Base-by-base conservation (phyloP, 192 early-diverging fungal genomes). In the Geranomyces variabilis region DNA sequence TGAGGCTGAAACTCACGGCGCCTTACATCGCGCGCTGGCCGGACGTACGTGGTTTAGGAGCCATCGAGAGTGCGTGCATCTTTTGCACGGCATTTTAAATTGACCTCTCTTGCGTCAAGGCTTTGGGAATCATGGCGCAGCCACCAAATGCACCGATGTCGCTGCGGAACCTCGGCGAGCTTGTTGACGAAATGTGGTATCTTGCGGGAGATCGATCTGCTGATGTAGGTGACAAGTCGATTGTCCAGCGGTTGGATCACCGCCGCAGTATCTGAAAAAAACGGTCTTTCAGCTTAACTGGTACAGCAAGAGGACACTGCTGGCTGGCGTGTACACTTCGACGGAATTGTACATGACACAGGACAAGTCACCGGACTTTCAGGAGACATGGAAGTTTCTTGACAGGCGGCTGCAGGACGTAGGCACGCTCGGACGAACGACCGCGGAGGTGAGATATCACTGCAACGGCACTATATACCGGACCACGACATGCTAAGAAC, bases 281-380 rank as follows among this genome's bases (percentile, higher is more conserved):
- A 36, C 26, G 29, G 15, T 43, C 53, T 30, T 57, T n/a, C 73
- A 93, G 90, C 86, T 92, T 84, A 91, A 94, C 79, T 98, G 92
- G 92, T 96, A 98, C 75, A 87, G 87, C 51, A 92, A 92, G 67
- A 85, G 96, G 21, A 87, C 87, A 43, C 80, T 87, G 14, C 82
- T 98, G 41, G 93, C 93, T 1, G 90, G 87, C 24, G 88, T 93
- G 12, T 98, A 95, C 61, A 83, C 93, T 12, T 87, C 93, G 0
- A 89, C 96, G 13, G 94, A 98, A 77, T 75, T 98, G 49, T 98
- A 90, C 77, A 94, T 98, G 94, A 92, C 91, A 19, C 91, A 93
- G 74, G 96, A 98, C 69, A 77, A 79, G 43, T 94, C 94, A 8
- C 87, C 90, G 13, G 83, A 88, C 46, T 88, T 81, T 74, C 75